Base-by-base conservation (phyloP, 2,329 filamentous ascomycete species). In the Talaromyces sp. region DNA sequence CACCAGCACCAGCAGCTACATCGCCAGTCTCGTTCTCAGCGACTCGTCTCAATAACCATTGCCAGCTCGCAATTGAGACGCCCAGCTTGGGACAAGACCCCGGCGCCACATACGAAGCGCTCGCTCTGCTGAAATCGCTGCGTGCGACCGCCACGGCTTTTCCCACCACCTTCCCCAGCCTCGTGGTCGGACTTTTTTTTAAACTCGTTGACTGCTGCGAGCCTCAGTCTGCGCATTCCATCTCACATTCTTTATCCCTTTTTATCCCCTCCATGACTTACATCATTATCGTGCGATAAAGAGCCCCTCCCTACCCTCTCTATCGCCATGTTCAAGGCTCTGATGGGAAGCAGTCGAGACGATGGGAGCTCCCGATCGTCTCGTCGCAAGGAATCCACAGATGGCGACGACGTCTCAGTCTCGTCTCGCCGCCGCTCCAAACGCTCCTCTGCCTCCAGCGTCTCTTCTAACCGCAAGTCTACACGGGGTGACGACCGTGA, bases 401-500 rank as follows among this genome's bases (percentile, higher is more conserved):
- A 33, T 32, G 56, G 28, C 44, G 56, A 58, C 30, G 56, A 58
- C 28, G 42, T 42, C n/a, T 42, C 36, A 28, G 22, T 19, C 22
- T 63, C 64, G 42, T 55, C 59, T 32, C 63, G 65, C 58, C 59
- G 58, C 30, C 62, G 47, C 56, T 71, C 70, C 39, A 74, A 72
- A 65, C 58, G 57, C 30, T 60, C 63, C 51, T 70, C 68, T 42
- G 56, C 57, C 55, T 62, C 65, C 28, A 62, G 62, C n/a, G 56
- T 63, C 42, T 75, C 71, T 60, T 70, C 71, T 53, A 73, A 71
- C 63, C 74, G 71, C 66, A 78, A 75, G 68, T 73, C 75, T 60
- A 69, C 77, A 72, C 75, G 76, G 72, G 74, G 74, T 77, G 77
- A 80, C 74, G 77, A 79, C 73, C 77, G 77, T 75, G 76, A 75